phyloP scores from a whole-genome alignment of 805 yeast genomes.

The Barnettozyma sp. region DNA sequence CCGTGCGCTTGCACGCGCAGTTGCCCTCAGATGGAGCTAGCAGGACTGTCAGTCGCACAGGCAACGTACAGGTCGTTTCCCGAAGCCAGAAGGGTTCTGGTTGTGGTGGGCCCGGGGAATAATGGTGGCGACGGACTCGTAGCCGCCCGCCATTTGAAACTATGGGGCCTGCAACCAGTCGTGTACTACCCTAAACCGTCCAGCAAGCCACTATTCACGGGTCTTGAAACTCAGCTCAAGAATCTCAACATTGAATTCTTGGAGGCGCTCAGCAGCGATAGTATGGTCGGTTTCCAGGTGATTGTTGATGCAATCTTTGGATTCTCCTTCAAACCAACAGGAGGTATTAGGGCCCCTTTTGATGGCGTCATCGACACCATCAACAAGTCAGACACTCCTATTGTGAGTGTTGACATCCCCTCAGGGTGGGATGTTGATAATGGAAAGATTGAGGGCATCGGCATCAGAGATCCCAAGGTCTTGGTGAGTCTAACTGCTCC shows the following conservation, averaged over 20 bases:
- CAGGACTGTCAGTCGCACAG: conserved; percentile 91
- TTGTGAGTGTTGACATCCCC: conserved; percentile 84
- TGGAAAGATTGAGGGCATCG: conserved; percentile 51
- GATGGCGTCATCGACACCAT: conserved; percentile 39
- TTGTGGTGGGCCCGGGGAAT: conserved; percentile 92
- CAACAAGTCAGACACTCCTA: conserved; percentile 38
- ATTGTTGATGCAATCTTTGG: conserved; percentile 87
- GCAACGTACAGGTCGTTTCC: conserved; percentile 69
- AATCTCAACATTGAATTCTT: conserved; percentile 57
- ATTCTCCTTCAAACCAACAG: conserved; percentile 73
- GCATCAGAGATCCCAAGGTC: conserved; percentile 50
- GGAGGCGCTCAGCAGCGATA: conserved; percentile 30
- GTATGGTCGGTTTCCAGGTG: conserved; percentile 23
- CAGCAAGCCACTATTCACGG: conserved; percentile 48
- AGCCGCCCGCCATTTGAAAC: conserved; percentile 82
- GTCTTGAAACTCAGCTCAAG: conserved; percentile 58
- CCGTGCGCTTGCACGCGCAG: not conserved
- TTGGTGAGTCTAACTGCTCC: conserved; percentile 90
- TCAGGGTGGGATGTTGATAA: conserved; percentile 95
- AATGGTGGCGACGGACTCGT: conserved; percentile 96
- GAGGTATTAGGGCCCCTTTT: conserved; percentile 75
- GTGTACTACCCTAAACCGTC: conserved; percentile 74
- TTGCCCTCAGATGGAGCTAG: conserved; percentile 70
- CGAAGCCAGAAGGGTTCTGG: conserved; percentile 39
- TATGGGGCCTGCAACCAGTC: conserved; percentile 72